These are phyloP conservation scores for Mychonastes homosphaera DNA, from an alignment of 139 green algal genomes.

Conservation along the genomic window DNA sequence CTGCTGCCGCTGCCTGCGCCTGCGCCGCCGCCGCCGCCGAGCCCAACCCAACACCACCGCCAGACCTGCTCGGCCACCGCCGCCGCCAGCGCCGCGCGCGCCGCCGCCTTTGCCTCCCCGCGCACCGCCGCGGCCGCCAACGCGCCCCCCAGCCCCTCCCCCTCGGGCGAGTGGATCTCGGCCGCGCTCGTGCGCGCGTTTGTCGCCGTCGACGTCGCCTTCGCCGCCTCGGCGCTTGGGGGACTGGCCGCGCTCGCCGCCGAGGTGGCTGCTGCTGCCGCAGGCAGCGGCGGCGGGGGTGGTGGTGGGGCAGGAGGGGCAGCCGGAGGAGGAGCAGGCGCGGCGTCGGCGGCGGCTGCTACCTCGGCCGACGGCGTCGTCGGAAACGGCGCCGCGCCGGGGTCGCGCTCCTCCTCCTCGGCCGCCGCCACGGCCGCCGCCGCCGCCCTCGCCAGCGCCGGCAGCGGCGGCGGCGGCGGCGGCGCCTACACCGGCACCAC, in stretches of 20 bases:
- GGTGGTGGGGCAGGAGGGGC: slow-evolving; percentile 1
- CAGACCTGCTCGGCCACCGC: no score
- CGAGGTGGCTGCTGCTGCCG: background rate
- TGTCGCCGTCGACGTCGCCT: no score
- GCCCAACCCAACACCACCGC: no score
- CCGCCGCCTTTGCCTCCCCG: no score
- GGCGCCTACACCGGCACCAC: slow-evolving; percentile 61
- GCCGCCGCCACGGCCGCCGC: background rate
- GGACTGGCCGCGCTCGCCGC: background rate
- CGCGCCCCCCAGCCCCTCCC: no score
- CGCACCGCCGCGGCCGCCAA: no score
- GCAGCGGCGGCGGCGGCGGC: background rate
- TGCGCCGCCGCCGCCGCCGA: no score
- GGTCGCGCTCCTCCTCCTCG: background rate
- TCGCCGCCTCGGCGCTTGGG: no score
- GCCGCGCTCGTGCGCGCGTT: slow-evolving; percentile 1
- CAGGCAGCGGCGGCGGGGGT: background rate
- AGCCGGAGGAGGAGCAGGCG: background rate
- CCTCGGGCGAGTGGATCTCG: slow-evolving; percentile 10
- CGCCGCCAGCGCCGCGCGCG: no score
- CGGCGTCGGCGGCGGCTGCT: background rate
- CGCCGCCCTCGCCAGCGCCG: background rate
- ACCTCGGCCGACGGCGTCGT: background rate
- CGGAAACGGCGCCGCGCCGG: background rate
- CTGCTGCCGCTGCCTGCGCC: background rate